Evolutionary conservation across 768 basidiomycete species (phyloP), one percentile per base, ranked within the genome.

Genomic region (Collybia nuda): DNA sequence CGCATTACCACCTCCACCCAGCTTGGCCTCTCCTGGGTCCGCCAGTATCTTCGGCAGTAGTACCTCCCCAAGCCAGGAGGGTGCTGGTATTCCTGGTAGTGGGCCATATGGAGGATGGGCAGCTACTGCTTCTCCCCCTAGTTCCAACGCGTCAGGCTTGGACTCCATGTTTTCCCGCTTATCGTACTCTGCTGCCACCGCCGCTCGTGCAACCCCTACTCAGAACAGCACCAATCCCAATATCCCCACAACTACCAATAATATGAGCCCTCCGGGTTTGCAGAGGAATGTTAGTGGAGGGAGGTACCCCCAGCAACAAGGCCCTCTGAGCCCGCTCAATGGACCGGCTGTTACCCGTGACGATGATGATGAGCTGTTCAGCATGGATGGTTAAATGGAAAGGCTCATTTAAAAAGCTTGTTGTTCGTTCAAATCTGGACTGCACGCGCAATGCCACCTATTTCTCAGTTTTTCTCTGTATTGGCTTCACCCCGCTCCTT

Each of bases 351-450:
- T 77, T 26, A 80, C 76, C n/a, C 72, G 72, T 28, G 80, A 75
- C 50, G 76, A 86, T 53, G 85, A 86, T 62, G 87, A 86, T 60
- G 78, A 78, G 45, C 65, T 90, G 62, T 90, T 90, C 63, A 74
- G 73, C 59, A 84, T 89, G 82, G 87, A 89, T 55, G 72, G 72
- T 47, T 77, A 52, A 61, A 50, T 23, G 19, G 5, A 6, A 3
- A 40, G 4, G 24, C 42, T 23, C 42, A 5, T 5, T 32, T 26
- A 21, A 46, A 21, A 44, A 9, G 17, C n/a, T 14, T 24, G 21
- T 40, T 40, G 15, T n/a, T 40, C 23, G n/a, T 40, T 11, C 9
- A 41, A 41, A 41, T 3, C 17, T n/a, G 23, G n/a, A 12, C 42
- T 14, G 19, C 42, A 24, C 17, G 24, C 6, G 17, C 19, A 17